Conservation (phyloP, 2,329 filamentous ascomycete species). For the Aaosphaeria arxii region DNA sequence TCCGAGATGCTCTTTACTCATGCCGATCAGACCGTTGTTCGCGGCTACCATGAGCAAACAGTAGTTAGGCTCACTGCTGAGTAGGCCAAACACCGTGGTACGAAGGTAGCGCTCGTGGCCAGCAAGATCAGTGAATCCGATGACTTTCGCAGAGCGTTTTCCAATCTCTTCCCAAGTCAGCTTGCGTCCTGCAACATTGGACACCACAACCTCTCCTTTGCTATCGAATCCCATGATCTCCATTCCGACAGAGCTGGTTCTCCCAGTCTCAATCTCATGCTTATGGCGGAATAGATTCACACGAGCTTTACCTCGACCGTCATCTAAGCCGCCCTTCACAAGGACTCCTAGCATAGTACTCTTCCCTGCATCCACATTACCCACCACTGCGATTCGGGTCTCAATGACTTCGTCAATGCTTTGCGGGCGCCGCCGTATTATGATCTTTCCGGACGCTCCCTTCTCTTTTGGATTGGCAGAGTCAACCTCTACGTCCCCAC, state of each 20-base stretch:
- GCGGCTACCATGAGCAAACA: conserved; percentile 97
- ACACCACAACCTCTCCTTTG: conserved; percentile 75
- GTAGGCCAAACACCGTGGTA: conserved; percentile 91
- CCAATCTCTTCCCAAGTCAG: conserved; percentile 98
- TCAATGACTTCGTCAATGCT: conserved; percentile 87
- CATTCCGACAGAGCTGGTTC: conserved; percentile 96
- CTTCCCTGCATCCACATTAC: conserved; percentile 96
- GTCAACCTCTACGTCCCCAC: conserved; percentile 69
- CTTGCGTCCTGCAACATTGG: conserved; percentile 77
- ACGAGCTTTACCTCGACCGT: conserved; percentile 87
- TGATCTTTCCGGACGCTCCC: conserved; percentile 78
- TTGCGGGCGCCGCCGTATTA: conserved; percentile 72
- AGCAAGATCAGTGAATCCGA: conserved; percentile 91
- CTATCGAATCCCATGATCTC: conserved; percentile 98
- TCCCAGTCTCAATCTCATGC: conserved; percentile 92
- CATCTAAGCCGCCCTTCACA: conserved; percentile 92
- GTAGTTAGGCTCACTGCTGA: conserved; percentile 95
- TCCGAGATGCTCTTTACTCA: conserved; percentile 91
- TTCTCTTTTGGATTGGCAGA: conserved; percentile 64
- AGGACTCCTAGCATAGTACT: conserved; percentile 93
- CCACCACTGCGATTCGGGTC: conserved; percentile 92
- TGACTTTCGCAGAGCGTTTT: conserved; percentile 89
- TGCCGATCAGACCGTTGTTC: conserved; percentile 94
- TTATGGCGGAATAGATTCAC: conserved; percentile 97
- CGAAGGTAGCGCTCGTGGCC: conserved; percentile 94